phyloP scores from a whole-genome alignment of 2,329 filamentous ascomycete genomes.

The Blastomyces emzantsi region DNA sequence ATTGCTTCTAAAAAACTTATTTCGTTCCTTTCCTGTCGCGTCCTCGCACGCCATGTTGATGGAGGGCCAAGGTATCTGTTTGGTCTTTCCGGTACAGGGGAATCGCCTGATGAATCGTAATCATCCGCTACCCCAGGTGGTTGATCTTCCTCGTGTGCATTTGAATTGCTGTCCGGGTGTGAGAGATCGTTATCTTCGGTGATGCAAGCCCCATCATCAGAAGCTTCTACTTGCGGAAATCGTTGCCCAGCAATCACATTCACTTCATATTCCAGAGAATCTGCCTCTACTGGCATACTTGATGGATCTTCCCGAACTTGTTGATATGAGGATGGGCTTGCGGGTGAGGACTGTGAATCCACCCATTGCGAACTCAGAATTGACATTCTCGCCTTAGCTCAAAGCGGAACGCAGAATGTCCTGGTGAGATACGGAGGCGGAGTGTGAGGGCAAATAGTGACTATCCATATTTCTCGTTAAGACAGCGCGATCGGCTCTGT shows the following conservation, averaged over 20 bases:
- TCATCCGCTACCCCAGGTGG: not conserved
- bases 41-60: slow-evolving; percentile 77
- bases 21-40: slow-evolving; percentile 67
- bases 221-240: slow-evolving; percentile 15
- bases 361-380: not conserved
- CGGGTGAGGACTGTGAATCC: not conserved
- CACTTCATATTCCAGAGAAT: not conserved
- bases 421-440: not conserved
- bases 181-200: slow-evolving; percentile 1
- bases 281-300: not conserved
- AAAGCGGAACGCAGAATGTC: not conserved
- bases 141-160: slow-evolving; percentile 9
- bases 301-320: not conserved
- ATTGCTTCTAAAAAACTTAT: slow-evolving; percentile 55
- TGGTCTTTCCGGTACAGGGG: slow-evolving; percentile 9
- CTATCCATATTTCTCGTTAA: not conserved
- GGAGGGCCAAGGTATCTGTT: slow-evolving; percentile 64
- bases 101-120: slow-evolving; percentile 9
- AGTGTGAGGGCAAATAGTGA: not conserved
- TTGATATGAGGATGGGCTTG: not conserved
- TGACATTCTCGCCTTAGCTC: not conserved
- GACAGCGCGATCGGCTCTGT: not conserved
- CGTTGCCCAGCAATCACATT: not conserved
- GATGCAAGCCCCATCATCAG: slow-evolving; percentile 22
- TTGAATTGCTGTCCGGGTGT: not conserved